phyloP scores from a whole-genome alignment of 768 basidiomycete genomes.

The Russula sp. region DNA sequence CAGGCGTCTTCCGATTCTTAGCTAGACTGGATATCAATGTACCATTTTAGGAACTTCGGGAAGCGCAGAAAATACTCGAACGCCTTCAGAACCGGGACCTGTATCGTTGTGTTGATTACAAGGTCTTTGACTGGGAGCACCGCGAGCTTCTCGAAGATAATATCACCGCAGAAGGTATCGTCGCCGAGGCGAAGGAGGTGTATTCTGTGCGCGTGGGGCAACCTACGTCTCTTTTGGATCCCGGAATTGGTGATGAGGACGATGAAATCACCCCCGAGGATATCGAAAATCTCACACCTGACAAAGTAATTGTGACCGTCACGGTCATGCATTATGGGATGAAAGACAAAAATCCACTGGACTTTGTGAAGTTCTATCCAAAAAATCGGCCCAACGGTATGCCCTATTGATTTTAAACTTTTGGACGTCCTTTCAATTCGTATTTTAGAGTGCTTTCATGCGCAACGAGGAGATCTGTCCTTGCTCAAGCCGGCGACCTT shows the following conservation, averaged over 20 bases:
- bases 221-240: background rate
- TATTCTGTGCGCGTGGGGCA: background rate
- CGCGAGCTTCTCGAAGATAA: slow-evolving; percentile 26
- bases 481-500: slow-evolving; percentile 58
- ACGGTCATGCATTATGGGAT: slow-evolving; percentile 73
- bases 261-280: slow-evolving; percentile 23
- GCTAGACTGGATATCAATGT: slow-evolving; percentile 1
- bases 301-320: slow-evolving; percentile 60
- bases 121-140: slow-evolving; percentile 38
- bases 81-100: slow-evolving; percentile 59
- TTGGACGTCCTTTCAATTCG: background rate
- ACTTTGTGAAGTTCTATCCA: slow-evolving; percentile 66
- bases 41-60: slow-evolving; percentile 47
- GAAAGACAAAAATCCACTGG: slow-evolving; percentile 61
- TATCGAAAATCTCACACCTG: slow-evolving; percentile 34
- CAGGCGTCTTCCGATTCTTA: background rate
- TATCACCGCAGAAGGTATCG: slow-evolving; percentile 36
- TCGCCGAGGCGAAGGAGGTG: slow-evolving; percentile 28
- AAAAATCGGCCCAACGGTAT: slow-evolving; percentile 56
- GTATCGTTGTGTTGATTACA: slow-evolving; percentile 66
- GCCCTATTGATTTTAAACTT: slow-evolving; percentile 2
- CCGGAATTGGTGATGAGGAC: slow-evolving; percentile 10
- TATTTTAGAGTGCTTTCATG: slow-evolving; percentile 38
- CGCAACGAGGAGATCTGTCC: slow-evolving; percentile 55
- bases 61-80: slow-evolving; percentile 53